Base-by-base conservation (phyloP, 2,329 filamentous ascomycete species). In the Fonsecaea monophora region DNA sequence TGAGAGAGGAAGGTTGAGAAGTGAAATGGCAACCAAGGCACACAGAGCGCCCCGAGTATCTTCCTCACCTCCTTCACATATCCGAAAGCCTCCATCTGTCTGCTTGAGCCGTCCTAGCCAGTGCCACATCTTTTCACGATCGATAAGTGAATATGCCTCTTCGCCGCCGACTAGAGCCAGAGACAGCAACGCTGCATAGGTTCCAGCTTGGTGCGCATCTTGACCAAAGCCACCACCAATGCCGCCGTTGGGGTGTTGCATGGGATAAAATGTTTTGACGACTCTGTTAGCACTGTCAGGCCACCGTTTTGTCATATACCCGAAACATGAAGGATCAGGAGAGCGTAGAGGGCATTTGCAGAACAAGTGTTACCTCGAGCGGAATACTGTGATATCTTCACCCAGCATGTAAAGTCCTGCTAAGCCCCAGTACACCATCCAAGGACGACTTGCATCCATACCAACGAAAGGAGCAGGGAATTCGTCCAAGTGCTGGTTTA, bases 151-250 rank as follows among this genome's bases (percentile, higher is more conserved):
- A 76, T 92, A 91, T 50, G 87, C 87, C 64, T 90, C 89, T 66
- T 89, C 81, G 8, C 91, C 92, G 60, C 92, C 92, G 50, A 94
- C 90, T 69, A 93, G 86, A 30, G 90, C 87, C 60, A 99, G 83
- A 54, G 91, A 88, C 66, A 99, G 85, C 21, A 96, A 81, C 48
- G 90, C 86, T 56, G 94, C 93, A 83, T 98, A 99, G 0, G 91
- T 92, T 55, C 92, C 90, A 65, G 95, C 95, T 72, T 95, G 86
- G 79, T 99, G 95, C 61, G 92, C 93, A 71, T 87, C 84, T 77
- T 98, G 95, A 34, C 94, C 93, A 77, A 93, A 90, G n/a, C 95
- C 94, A 70, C 94, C 95, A 60, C 93, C 95, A 77, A 97, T 97
- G 2, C 95, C 95, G 59, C 95, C 95, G 15, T 84, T 84, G 25